Conservation (phyloP, 306 rosid species). For the Chamaecrista fasciculata region DNA sequence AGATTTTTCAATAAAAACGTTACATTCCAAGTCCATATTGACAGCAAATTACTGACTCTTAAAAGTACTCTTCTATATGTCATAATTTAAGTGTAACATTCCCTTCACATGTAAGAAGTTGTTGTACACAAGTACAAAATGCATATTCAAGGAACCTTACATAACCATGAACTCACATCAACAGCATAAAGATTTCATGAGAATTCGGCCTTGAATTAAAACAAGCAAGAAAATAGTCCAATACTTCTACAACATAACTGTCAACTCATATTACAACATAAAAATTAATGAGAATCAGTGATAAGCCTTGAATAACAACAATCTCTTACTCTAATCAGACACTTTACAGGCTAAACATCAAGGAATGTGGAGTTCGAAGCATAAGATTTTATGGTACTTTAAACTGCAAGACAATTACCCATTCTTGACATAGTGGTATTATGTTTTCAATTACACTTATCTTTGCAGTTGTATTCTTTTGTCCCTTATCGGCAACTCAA, state of each 20-base stretch:
- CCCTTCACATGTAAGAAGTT: conserved; percentile 5
- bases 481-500: conserved; percentile 81
- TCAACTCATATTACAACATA: conserved; percentile 23
- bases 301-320: neutral
- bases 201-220: neutral
- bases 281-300: neutral
- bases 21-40: no score
- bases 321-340: conserved; percentile 17
- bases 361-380: conserved; percentile 24
- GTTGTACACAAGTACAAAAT: neutral
- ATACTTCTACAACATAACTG: conserved; percentile 22
- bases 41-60: no score
- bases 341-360: conserved; percentile 31
- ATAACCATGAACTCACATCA: conserved; percentile 18
- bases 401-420: neutral
- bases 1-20: no score
- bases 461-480: conserved; percentile 62
- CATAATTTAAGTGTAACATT: no score
- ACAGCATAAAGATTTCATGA: neutral
- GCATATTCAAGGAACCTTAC: conserved; percentile 6
- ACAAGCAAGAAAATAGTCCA: conserved; percentile 7
- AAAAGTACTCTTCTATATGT: no score
- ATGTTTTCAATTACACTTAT: conserved; percentile 36
- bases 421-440: conserved; percentile 5
- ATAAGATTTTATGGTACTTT: conserved; percentile 3